These are phyloP conservation scores for Pogostemon cablin DNA, from an alignment of 257 asterid species.

Conservation along the genomic window DNA sequence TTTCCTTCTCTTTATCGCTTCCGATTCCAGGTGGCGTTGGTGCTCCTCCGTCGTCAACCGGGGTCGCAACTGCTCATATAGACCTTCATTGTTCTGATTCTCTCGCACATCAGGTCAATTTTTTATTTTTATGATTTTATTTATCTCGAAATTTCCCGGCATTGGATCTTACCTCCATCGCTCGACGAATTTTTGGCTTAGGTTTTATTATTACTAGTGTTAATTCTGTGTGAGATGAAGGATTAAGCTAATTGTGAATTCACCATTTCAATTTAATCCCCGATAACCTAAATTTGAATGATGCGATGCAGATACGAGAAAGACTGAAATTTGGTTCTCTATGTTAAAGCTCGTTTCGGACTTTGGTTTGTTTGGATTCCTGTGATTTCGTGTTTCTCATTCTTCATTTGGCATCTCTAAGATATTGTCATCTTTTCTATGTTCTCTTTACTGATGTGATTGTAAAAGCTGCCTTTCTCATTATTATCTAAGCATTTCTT, in stretches of 20 bases:
- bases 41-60: conserved; percentile 1
- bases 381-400: background rate
- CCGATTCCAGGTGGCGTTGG: conserved; percentile 22
- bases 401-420: background rate
- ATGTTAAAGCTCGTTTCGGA: background rate
- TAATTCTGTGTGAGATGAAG: background rate
- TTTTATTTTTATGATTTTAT: background rate
- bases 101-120: conserved; percentile 28
- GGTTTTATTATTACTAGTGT: background rate
- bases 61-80: background rate
- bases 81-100: background rate
- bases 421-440: background rate
- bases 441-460: background rate
- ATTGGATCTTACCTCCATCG: conserved; percentile 29
- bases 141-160: background rate
- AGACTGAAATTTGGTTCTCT: background rate
- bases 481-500: background rate
- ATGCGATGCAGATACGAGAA: background rate
- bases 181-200: background rate
- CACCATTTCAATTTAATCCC: conserved; percentile 19
- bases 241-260: background rate
- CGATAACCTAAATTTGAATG: background rate
- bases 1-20: background rate
- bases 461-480: background rate
- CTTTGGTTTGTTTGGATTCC: background rate